Evolutionary conservation across 331 rosid species (phyloP), one percentile per base, ranked within the genome.

Genomic region (Quercus phellos): DNA sequence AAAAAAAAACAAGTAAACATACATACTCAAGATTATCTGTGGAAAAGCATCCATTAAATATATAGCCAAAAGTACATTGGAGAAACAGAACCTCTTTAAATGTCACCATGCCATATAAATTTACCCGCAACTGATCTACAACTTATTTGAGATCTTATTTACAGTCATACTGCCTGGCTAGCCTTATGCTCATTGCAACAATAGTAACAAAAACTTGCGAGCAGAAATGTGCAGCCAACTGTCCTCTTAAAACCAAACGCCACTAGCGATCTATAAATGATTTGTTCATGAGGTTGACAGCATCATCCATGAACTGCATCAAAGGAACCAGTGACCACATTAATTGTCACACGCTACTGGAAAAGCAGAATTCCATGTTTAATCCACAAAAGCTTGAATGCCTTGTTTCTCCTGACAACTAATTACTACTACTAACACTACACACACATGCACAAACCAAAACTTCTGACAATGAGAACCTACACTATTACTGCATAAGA

Each of bases 261-360:
- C 50, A 42, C 87, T 83, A 94, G 60, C 94, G 97, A 79, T 94
- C 98, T 70, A 90, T 87, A 73, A 92, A 94, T 42, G 98, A 92
- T 80, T 90, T 94, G 80, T 94, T 89, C 98, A 94, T 94, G 38
- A 94, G 96, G 68, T 82, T 87, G 70, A 92, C 96, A 0, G 98
- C 98, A 3, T 88, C 90, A 70, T 94, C 98, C 98, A 94, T 88
- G 88, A 92, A 85, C 98, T 94, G 94, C 92, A 84, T 18, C 16
- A 77, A 68, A 73, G 67, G 78, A 32, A 63, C 50, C 61, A 82
- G 73, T 21, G 77, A 58, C 64, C 71, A 29, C 17, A 38, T 88
- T 51, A 72, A 78, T 67, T 43, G 75, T 2, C 24, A 76, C 18
- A 71, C 10, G 21, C 70, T 35, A 12, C 5, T 4, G 50, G 12